Base-by-base conservation (phyloP, 331 rosid genomes). In the Pyracantha coccinea region DNA sequence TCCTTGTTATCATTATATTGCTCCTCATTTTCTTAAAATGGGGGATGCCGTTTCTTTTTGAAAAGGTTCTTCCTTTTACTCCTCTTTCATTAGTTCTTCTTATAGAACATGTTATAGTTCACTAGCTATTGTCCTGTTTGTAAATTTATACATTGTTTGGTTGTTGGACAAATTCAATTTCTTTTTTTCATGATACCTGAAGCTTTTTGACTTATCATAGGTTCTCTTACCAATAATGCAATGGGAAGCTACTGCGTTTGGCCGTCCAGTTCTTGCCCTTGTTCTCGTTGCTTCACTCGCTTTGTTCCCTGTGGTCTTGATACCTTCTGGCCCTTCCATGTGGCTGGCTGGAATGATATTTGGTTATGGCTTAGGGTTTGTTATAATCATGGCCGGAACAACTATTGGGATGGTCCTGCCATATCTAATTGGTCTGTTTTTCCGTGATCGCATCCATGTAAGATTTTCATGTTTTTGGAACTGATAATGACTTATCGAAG, bases 311-410 rank as follows among this genome's bases (percentile, higher is more conserved):
- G 94, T 89, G 66, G 69, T 95, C 57, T 73, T 95, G 64, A 82
- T 95, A 69, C 99, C 99, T 73, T 92, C 99, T 47, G 99, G 97
- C 58, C 99, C 99, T 80, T 92, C 99, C 82, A 95, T 95, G 99
- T 95, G 99, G 99, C 81, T 95, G 88, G 97, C 99, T 31, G 98
- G 98, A 74, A 95, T 95, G 98, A 95, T 92, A 67, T 95, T 95
- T 85, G 99, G 99, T 69, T 92, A 95, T 82, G 99, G 96, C 72
- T 84, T 90, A 57, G 99, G 99, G 58, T 95, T 95, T 52, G 81
- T 90, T 45, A 95, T 95, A 66, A 95, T 95, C 77, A 90, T 95
- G 99, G 92, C 72, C 70, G 99, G 99, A 68, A 95, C 99, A 84
- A 95, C 99, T 50, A 74, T 92, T 78, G 99, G 99, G 77, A 95